Evolutionary conservation across 2,329 filamentous ascomycete genomes (phyloP), one percentile per base, ranked within the genome.

Genomic region (Sporothrix sp.): DNA sequence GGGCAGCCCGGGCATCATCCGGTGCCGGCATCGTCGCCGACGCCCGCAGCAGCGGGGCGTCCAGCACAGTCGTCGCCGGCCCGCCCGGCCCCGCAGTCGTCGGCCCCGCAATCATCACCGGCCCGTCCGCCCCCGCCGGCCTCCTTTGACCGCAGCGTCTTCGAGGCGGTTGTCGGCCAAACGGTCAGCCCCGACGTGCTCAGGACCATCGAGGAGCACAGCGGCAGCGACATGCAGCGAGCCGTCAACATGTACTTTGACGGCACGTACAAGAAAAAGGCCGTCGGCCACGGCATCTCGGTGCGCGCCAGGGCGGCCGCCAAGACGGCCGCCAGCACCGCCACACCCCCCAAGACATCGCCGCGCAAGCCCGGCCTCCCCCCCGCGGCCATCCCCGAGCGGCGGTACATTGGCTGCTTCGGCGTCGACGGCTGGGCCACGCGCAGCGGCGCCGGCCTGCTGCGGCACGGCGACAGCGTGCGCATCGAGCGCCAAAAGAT

Each of bases 361-460:
- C 38, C 53, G 7, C 33, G 51, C 28, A 50, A 48, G 47, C 27
- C 47, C 6, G 23, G 11, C 4, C 46, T 16, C 3, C 16, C 28
- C 56, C n/a, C 49, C 16, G 8, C 28, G 21, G 59, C 54, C 4
- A 67, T 70, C 50, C 69, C 72, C 0, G 60, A 63, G 3, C 65
- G 61, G 30, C 69, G 93, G 60, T 98, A 97, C 60, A 78, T 97
- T 54, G 93, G 93, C 16, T 87, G 89, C 0, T 93, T 97, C 66
- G 93, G 93, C 8, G 89, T 87, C 4, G 87, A 85, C 49, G 93
- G 84, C 4, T 98, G 93, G 93, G 83, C 87, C 6, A 97, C 91
- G 3, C 81, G 83, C 59, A 96, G 88, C 64, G 91, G 91, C 0
- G 70, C 69, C 3, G 79, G 79, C 33, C 63, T 96, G 6, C 63